Evolutionary conservation across 192 early-diverging fungal species (phyloP), one percentile per base, ranked within the genome.

Genomic region (Gigaspora rosea): DNA sequence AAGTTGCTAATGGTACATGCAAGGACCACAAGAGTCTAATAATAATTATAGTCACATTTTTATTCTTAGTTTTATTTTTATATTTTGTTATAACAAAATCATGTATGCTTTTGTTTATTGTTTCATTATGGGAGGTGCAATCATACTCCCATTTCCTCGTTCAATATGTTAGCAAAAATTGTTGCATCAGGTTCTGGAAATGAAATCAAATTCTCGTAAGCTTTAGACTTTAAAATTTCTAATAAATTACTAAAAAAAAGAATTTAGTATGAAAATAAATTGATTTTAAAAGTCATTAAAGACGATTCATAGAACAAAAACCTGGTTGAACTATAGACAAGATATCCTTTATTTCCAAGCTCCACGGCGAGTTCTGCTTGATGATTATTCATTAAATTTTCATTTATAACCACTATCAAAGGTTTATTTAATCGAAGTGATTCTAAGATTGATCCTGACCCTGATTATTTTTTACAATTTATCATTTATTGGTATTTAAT

Each of bases 361-460:
- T 88, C 91, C 8, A 82, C 68, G 3, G 93, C 95, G 58, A 98
- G 86, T 80, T 98, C 95, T 36, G 64, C 59, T 81, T 98, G 96
- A 79, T 98, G 96, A 81, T 95, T 92, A 78, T 95, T 88, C 92
- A 93, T 91, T 22, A 98, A 84, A 49, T 71, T 77, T 15, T 81
- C 80, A 81, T 98, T 98, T 0, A 91, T 90, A 11, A 97, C 93
- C 5, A 86, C 88, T 8, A 95, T 89, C 1, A 94, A 70, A 16
- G 84, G 72, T 50, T 89, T 89, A 63, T 92, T 90, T 52, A 88
- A 73, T 36, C 90, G 85, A 47, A 92, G 81, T 2, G 89, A 87
- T 71, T 98, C 95, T 52, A 98, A 85, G 27, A 98, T 93, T 2
- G 93, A 93, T 16, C 96, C 96, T 5, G 96, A 87, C 6, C 96